These are phyloP conservation scores for Penicillium sp. DNA, from an alignment of 2,329 filamentous ascomycete genomes.

Conservation along the genomic window DNA sequence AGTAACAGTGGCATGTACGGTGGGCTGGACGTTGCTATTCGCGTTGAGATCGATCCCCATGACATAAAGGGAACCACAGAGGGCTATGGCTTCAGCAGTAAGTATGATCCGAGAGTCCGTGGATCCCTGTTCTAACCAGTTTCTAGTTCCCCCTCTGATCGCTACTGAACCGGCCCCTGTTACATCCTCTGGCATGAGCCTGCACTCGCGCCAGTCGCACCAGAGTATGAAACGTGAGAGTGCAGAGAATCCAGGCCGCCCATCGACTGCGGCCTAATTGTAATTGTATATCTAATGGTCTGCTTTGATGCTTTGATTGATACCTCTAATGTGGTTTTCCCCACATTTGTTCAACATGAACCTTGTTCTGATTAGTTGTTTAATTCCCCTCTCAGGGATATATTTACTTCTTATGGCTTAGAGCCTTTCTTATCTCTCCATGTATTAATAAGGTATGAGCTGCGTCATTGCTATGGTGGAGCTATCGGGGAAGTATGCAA, in stretches of 20 bases:
- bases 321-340: slow-evolving; percentile 6
- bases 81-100: slow-evolving; percentile 48
- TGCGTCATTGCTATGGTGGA: neutral
- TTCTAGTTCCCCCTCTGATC: slow-evolving; percentile 18
- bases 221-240: slow-evolving; percentile 2
- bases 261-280: slow-evolving; percentile 21
- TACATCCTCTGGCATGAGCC: slow-evolving; percentile 14
- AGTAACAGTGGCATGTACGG: slow-evolving; percentile 36
- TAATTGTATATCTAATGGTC: slow-evolving; percentile 4
- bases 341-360: neutral
- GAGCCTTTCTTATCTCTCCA: slow-evolving; percentile 5
- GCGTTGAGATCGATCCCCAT: slow-evolving; percentile 45
- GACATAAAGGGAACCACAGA: slow-evolving; percentile 40
- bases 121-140: neutral
- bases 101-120: slow-evolving; percentile 17
- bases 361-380: neutral
- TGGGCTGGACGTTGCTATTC: slow-evolving; percentile 43
- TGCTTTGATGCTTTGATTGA: slow-evolving; percentile 1
- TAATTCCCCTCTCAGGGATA: slow-evolving; percentile 8
- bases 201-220: slow-evolving; percentile 20
- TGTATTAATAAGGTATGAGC: neutral
- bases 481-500: neutral
- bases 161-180: slow-evolving; percentile 15
- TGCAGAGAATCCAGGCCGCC: slow-evolving; percentile 9
- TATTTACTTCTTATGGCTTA: slow-evolving; percentile 10